Percentiles rank a stretch among this genome's conserved stretches.
phyloP scores from a whole-genome alignment of 2,329 filamentous ascomycete species.

The Geosmithia morbida region DNA sequence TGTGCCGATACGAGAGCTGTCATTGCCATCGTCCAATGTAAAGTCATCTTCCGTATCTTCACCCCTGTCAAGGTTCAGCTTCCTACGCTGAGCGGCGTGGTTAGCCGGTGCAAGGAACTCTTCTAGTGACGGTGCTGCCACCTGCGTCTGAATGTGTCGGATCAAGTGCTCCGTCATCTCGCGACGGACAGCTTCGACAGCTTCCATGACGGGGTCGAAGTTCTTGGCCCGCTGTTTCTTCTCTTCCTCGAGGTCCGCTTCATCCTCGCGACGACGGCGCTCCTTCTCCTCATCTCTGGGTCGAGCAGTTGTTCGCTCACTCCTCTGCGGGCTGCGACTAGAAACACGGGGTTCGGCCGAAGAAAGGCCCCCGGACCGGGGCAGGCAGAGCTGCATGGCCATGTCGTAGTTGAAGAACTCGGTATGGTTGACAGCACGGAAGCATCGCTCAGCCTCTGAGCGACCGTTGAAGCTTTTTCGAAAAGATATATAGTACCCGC shows the following conservation, averaged over 20 bases:
- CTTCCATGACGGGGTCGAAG: conserved; percentile 80
- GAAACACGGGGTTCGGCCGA: conserved; percentile 9
- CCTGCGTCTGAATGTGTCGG: conserved; percentile 74
- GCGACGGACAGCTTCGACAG: conserved; percentile 60
- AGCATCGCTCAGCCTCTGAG: conserved; percentile 70
- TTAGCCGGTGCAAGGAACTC: conserved; percentile 72
- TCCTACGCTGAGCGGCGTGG: conserved; percentile 65
- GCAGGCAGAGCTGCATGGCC: conserved; percentile 64
- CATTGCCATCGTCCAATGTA: conserved; percentile 42
- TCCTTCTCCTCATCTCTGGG: conserved; percentile 52
- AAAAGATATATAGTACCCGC: conserved; percentile 88
- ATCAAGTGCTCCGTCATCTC: conserved; percentile 81
- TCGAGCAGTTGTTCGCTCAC: conserved; percentile 6
- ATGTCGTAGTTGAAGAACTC: conserved; percentile 85
- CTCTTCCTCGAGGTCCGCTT: conserved; percentile 76
- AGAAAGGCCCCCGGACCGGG: conserved; percentile 5
- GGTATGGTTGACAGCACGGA: conserved; percentile 61
- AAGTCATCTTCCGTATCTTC: conserved; percentile 39
- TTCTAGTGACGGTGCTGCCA: conserved; percentile 68
- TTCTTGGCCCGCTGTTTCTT: conserved; percentile 77
- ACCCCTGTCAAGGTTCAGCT: conserved; percentile 61
- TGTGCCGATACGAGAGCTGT: conserved; percentile 48
- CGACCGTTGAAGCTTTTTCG: conserved; percentile 63
- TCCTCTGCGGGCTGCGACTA: conserved; percentile 18
- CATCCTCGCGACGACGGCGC: conserved; percentile 54